phyloP scores from a whole-genome alignment of 805 yeast genomes.

The Sungouiella thailandica region DNA sequence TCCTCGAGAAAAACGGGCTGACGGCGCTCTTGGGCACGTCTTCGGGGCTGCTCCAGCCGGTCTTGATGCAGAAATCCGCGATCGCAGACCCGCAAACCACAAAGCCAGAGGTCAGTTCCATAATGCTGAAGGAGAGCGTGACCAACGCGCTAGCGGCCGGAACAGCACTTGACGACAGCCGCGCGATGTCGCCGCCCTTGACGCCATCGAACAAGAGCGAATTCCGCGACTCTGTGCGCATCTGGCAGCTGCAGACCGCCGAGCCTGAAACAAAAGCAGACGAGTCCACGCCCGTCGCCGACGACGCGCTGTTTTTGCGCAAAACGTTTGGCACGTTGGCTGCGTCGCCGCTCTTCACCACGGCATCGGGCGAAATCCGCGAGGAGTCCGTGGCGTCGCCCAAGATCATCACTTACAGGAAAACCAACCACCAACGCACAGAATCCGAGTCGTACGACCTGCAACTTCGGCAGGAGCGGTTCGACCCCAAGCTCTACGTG shows the following conservation, averaged over 20 bases:
- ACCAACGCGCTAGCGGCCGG: conserved; percentile 8
- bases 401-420: conserved; percentile 35
- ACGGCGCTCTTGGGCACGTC: not conserved
- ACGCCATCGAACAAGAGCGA: conserved; percentile 9
- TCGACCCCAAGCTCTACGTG: conserved; percentile 44
- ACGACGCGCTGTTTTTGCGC: conserved; percentile 1
- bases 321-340: conserved; percentile 3
- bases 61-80: conserved; percentile 34
- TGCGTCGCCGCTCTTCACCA: conserved; percentile 3
- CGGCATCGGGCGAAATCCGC: conserved; percentile 1
- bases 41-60: conserved; percentile 21
- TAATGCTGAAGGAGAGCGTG: conserved; percentile 18
- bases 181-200: conserved; percentile 6
- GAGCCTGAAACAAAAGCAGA: conserved; percentile 4
- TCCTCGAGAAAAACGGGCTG: not conserved
- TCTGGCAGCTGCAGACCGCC: conserved; percentile 13
- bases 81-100: conserved; percentile 54
- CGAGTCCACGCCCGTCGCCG: not conserved
- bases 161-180: conserved; percentile 1
- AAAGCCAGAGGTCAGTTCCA: conserved; percentile 43
- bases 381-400: conserved; percentile 21
- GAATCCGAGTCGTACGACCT: conserved; percentile 17
- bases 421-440: conserved; percentile 29
- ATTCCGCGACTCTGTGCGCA: conserved; percentile 10
- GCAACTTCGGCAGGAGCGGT: conserved; percentile 6